Base-by-base conservation (phyloP, 1,284 basidiomycete species). In the Ustilago trichophora region DNA sequence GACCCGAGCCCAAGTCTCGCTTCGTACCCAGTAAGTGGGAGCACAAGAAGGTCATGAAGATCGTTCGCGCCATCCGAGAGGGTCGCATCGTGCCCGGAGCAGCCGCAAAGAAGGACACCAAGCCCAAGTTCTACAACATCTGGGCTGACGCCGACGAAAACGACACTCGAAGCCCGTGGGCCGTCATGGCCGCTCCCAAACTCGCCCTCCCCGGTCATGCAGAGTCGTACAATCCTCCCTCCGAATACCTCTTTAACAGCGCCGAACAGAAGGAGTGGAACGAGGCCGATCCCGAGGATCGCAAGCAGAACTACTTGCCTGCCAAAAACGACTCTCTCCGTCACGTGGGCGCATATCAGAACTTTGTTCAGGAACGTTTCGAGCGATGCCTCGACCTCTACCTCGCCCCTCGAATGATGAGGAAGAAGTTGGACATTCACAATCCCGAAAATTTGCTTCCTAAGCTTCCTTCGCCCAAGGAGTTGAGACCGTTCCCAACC, bases 41-140 rank as follows among this genome's bases (percentile, higher is more conserved):
- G 84, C 97, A 98, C 84, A 90, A 97, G 86, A 98, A 98, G 87
- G 88, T 98, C 72, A 97, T 98, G 93, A 99, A 98, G 87, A 98
- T 98, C 73, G 95, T 98, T 62, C 92, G 94, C 48, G 95, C 95
- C 13, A 98, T 98, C 77, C 89, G 96, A 19, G 89, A 93, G 84
- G 96, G 96, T 33, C 89, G 92, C 29, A 98, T 99, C 72, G 80
- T 93, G 6, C 91, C 93, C 36, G 89, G 90, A 70, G 96, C 93
- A 83, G 91, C 93, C 4, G 53, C 73, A 10, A 52, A 59, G 33
- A 69, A 65, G 38, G 86, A 87, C n/a, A 80, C 84, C 42, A 89
- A 90, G 83, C 88, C 89, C 13, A 86, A 88, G 59, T 91, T 93
- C 78, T 96, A 92, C 83, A 86, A 89, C 34, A 90, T 99, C 70